Base-by-base conservation (phyloP, 2,329 filamentous ascomycete species). In the Phyllosticta capitalensis region DNA sequence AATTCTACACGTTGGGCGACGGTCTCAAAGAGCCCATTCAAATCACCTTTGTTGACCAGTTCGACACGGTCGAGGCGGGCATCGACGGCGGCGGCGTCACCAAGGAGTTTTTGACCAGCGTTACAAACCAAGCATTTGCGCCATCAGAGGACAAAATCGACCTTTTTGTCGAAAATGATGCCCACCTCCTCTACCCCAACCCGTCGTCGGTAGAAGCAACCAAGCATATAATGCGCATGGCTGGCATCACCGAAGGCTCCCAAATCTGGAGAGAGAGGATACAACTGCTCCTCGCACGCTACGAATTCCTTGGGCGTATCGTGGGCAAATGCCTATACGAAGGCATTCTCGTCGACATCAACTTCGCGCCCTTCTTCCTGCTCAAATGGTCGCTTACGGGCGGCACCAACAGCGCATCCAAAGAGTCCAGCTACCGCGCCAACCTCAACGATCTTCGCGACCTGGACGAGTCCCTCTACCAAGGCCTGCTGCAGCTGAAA, bases 311-410 rank as follows among this genome's bases (percentile, higher is more conserved):
- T 0, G 94, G 94, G 1, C 87, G 94, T 3, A 83, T 99, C 26
- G 86, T 99, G 24, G 94, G 94, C 10, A 99, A 99, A 71, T 99
- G 94, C 73, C 79, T 99, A 68, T 99, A 99, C 69, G 94, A 99
- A 75, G 92, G 92, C 0, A 97, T 99, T 52, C 80, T 99, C 2
- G 86, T 97, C 53, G 92, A 99, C 72, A 86, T 96, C 61, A 85
- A 85, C 55, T 99, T 99, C 76, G 92, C 92, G 0, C 87, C 89
- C 0, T 99, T 99, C 76, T 99, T 99, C 75, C 81, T 99, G 6
- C 82, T 96, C 61, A 96, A 97, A 71, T 99, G 94, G 94, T 85
- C 91, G 2, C 81, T 92, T 57, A 86, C 87, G 10, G 87, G 87
- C 17, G 85, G 83, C 4, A 74, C 76, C 22, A 80, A 81, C 17